Conservation (phyloP, 1,284 basidiomycete genomes). For the Boletus semigastroideus region DNA sequence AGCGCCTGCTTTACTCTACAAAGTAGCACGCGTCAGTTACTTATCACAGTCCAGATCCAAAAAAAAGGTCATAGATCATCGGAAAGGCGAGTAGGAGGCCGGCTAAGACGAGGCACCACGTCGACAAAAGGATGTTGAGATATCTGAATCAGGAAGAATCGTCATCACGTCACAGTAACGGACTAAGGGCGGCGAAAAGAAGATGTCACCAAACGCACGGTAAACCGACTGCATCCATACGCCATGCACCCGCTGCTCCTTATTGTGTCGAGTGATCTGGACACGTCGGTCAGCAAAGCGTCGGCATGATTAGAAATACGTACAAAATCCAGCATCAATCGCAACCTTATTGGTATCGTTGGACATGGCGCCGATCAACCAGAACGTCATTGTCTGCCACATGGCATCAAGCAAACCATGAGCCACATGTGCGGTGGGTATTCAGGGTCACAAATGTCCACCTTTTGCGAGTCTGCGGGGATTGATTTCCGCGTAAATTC, state of each 20-base stretch:
- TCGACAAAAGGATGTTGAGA: neutral
- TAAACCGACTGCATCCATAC: constrained; percentile 31
- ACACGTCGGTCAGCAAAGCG: neutral
- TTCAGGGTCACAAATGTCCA: constrained; percentile 29
- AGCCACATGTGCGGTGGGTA: constrained; percentile 37
- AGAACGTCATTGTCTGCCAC: constrained; percentile 43
- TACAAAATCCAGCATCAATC: constrained; percentile 42
- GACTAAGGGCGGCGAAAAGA: neutral
- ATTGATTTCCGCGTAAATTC: too few species aligned
- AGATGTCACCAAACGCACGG: constrained; percentile 17
- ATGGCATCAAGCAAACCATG: constrained; percentile 41
- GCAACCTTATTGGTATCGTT: constrained; percentile 41
- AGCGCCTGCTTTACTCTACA: neutral
- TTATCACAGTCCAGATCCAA: neutral
- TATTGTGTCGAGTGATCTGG: constrained; percentile 38
- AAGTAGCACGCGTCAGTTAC: neutral
- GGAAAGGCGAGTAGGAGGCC: constrained; percentile 35
- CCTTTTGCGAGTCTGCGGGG: constrained; percentile 12
- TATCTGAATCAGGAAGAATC: too few species aligned
- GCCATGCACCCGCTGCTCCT: constrained; percentile 38
- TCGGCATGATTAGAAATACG: constrained; percentile 7
- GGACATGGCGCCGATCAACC: constrained; percentile 42
- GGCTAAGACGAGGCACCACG: constrained; percentile 31
- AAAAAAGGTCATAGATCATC: constrained; percentile 28
- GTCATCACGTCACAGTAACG: too few species aligned